These are phyloP conservation scores for Lodderomyces oxycetoniae DNA, from an alignment of 1,139 yeast genomes.

Conservation along the genomic window DNA sequence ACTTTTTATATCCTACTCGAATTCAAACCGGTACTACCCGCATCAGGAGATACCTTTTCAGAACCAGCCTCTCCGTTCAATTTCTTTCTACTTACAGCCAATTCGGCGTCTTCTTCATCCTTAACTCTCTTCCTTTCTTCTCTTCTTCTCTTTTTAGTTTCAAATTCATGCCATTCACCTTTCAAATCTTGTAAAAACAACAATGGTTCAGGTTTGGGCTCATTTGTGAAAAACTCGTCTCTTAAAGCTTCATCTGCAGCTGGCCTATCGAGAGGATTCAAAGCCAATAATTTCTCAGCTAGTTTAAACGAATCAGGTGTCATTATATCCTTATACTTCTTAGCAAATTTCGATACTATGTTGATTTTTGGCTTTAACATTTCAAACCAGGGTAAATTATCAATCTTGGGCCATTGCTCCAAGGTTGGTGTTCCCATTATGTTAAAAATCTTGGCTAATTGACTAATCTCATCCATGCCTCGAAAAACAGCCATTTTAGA, in stretches of 20 bases:
- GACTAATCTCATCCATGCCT: constrained; percentile 86
- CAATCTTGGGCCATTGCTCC: constrained; percentile 75
- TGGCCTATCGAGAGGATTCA: constrained; percentile 69
- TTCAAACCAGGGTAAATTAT: constrained; percentile 86
- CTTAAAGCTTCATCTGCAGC: constrained; percentile 85
- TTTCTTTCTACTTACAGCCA: constrained; percentile 10
- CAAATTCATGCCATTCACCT: constrained; percentile 97
- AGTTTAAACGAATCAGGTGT: constrained; percentile 57
- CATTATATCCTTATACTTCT: constrained; percentile 44
- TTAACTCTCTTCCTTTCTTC: constrained; percentile 48
- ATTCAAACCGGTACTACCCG: neutral
- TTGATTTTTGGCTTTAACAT: constrained; percentile 62
- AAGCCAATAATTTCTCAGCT: constrained; percentile 55
- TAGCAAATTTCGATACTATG: constrained; percentile 44
- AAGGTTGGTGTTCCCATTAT: constrained; percentile 82
- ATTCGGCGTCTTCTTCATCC: constrained; percentile 24
- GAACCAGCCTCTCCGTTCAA: neutral
- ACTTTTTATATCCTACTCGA: constrained; percentile 2
- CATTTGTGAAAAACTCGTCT: constrained; percentile 69
- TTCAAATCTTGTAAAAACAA: constrained; percentile 50
- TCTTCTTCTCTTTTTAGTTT: constrained; percentile 79
- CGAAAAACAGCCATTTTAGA: constrained; percentile 73
- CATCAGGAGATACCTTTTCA: constrained; percentile 1
- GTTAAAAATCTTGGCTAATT: constrained; percentile 68
- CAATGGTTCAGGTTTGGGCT: constrained; percentile 59